Evolutionary conservation across 2,329 filamentous ascomycete species (phyloP), one percentile per base, ranked within the genome.

Genomic region (Magnaporthiopsis rhizophila): DNA sequence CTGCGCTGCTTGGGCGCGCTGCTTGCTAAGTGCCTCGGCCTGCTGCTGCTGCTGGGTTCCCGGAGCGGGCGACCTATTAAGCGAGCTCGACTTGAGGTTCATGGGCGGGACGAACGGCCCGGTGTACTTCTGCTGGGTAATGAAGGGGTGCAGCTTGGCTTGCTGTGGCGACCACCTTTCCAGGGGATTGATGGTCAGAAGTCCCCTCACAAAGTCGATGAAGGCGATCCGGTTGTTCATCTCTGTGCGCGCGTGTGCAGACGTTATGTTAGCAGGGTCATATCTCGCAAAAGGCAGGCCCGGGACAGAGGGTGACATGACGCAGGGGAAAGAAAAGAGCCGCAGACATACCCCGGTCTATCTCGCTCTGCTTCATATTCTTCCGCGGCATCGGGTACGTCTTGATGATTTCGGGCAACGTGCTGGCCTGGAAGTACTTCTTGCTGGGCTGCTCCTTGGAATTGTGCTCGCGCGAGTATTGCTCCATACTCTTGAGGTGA

Each of bases 371-470:
- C 80, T 99, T 99, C 95, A 99, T 99, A 73, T 97, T 97, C 80
- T 99, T 99, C 72, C 95, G 85, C 61, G 95, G 95, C 94, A 99
- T 97, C 7, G 95, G 90, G 74, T 99, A 99, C 64, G 91, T 92
- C 74, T 96, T 92, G 79, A 99, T 98, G 68, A 99, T 99, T 69
- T 99, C 95, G 4, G 94, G 94, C 63, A 99, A 79, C 1, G 92
- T 96, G 57, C 87, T 97, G 50, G 93, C 92, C 71, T 94, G 91
- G 79, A 99, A 99, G 76, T 99, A 99, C 78, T 98, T 98, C 82
- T 99, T 99, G 85, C 95, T 99, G 28, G 95, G 95, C 75, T 98
- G 95, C 76, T 99, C 95, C 75, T 99, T 99, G 50, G 92, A 95
- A 65, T 90, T 90, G 74, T 97, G 95, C 74, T 99, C 95, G 65